Evolutionary conservation across 2,329 filamentous ascomycete genomes (phyloP).

Genomic region (Monilinia vaccinii-corymbosi): DNA sequence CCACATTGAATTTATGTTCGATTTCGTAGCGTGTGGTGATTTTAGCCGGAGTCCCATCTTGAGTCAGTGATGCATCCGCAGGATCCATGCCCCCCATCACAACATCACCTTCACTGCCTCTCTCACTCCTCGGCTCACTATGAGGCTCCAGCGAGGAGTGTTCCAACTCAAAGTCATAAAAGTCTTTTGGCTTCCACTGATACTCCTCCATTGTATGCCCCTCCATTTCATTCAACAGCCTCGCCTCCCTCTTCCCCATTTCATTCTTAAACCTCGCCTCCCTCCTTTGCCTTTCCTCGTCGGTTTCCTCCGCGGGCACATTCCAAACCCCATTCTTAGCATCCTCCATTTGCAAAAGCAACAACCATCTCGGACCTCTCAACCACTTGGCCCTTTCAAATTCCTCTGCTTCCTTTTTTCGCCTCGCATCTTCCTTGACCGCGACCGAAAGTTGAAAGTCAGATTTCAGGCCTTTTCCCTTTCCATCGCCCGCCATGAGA

Average conservation of each 20-base stretch:
- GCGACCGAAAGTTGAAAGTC: background rate
- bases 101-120: slow-evolving; percentile 12
- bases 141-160: background rate
- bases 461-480: background rate
- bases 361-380: background rate
- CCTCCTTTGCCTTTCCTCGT: background rate
- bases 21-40: slow-evolving; percentile 10
- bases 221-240: background rate
- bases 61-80: background rate
- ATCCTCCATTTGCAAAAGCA: background rate
- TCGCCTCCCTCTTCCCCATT: slow-evolving; percentile 5
- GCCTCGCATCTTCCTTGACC: background rate
- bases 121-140: slow-evolving; percentile 3
- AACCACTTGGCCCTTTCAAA: background rate
- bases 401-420: background rate
- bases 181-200: slow-evolving; percentile 3
- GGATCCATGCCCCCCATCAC: slow-evolving; percentile 10
- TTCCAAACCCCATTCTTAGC: background rate
- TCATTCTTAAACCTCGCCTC: background rate
- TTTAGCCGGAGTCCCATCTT: background rate
- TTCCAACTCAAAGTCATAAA: background rate
- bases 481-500: background rate
- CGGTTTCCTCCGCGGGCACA: slow-evolving; percentile 14
- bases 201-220: slow-evolving; percentile 10
- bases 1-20: slow-evolving; percentile 5